Conservation (phyloP, 345 rosid genomes). For the Punica granatum region DNA sequence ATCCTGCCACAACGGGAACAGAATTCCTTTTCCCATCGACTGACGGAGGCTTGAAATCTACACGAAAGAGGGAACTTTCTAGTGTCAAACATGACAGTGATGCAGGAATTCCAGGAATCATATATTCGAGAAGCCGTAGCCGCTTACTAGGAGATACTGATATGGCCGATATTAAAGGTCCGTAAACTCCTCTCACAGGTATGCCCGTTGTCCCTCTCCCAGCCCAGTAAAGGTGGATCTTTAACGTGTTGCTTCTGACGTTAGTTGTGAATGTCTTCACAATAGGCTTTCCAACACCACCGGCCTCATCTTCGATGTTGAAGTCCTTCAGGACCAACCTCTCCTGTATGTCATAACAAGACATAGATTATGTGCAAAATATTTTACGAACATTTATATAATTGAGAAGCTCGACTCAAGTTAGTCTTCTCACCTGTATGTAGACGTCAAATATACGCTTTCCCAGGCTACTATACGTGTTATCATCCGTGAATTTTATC, state of each 20-base stretch:
- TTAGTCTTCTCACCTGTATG: conserved; percentile 43
- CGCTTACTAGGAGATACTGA: conserved; percentile 54
- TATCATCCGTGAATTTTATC: conserved; percentile 53
- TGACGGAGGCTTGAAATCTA: conserved; percentile 59
- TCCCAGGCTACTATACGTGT: conserved; percentile 46
- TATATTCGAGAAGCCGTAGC: neutral
- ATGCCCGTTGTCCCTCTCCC: conserved; percentile 74
- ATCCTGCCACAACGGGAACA: conserved; percentile 19
- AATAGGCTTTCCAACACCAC: conserved; percentile 44
- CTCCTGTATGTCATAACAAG: conserved; percentile 25
- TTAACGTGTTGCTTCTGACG: conserved; percentile 34
- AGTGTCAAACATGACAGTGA: neutral
- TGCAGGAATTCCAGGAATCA: neutral
- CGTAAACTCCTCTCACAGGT: conserved; percentile 60
- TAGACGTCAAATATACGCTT: conserved; percentile 72
- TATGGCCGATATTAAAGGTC: conserved; percentile 75
- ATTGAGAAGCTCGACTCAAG: neutral
- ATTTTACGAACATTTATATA: neutral
- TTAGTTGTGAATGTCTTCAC: conserved; percentile 22
- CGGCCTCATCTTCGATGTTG: conserved; percentile 51
- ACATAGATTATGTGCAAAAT: neutral
- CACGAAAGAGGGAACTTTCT: conserved; percentile 4
- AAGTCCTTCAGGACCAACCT: conserved; percentile 48
- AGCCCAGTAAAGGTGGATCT: conserved; percentile 69
- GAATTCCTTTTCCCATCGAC: conserved; percentile 17